Base-by-base conservation (phyloP, 139 green algal species). In the Monoraphidium neglectum region DNA sequence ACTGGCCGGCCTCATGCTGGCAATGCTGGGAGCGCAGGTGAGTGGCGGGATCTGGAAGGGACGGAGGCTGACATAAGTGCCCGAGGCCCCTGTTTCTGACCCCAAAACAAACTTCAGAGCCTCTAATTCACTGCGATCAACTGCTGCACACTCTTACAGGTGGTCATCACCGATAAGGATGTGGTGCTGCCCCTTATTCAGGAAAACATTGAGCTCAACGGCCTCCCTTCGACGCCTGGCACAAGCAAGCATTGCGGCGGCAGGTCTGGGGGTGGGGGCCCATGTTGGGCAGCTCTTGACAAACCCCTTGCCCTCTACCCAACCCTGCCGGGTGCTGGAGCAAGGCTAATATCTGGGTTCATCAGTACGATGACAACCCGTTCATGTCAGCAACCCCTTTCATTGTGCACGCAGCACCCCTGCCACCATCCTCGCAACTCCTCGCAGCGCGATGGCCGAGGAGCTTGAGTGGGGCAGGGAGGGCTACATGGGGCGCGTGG, bases 141-240 rank as follows among this genome's bases (percentile, higher is more conserved):
- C 24, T 70, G 28, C 24, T 47, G 10, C 26, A 38, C 26, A 23
- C 32, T 23, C 26, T 13, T 54, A 47, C 76, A 83, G 77, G 84
- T 86, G 33, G 61, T 83, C 49, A 79, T 90, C n/a, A 90, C 85
- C 59, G 85, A 90, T 62, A 90, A 83, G 23, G 66, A 32, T 18
- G 61, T 66, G 51, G 78, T 90, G 60, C 57, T 87, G 77, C 73
- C 70, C 1, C 71, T 90, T 0, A 85, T 87, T 0, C 18, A 74
- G 23, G 78, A 70, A 18, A 90, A 90, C 59, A 72, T 88, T n/a
- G 21, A 59, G 8, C 64, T 83, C 38, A 90, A 90, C 57, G 74
- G 53, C 30, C 37, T 75, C 33, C 21, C 32, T 46, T 10, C 10
- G 8, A 6, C 61, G 61, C 33, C 32, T 18, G 26, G 30, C 40